phyloP scores from a whole-genome alignment of 257 asterid species.

The Agastache rugosa region DNA sequence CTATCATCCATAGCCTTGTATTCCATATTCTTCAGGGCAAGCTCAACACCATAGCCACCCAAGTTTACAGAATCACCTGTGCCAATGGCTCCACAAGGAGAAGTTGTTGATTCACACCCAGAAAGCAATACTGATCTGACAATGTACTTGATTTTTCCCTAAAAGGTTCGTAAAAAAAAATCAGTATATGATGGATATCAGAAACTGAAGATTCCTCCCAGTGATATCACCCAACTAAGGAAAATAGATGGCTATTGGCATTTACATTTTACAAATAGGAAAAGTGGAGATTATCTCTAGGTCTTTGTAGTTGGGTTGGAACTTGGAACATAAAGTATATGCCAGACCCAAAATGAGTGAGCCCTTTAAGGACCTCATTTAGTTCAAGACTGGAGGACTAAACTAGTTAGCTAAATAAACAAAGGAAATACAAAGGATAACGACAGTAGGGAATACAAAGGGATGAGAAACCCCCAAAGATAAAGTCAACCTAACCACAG shows the following conservation, averaged over 20 bases:
- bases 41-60: conserved; percentile 99
- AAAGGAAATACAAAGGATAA: conserved; percentile 5
- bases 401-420: conserved; percentile 25
- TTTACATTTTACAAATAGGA: conserved; percentile 5
- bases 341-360: conserved; percentile 3
- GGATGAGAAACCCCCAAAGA: neutral
- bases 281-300: conserved; percentile 14
- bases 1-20: conserved; percentile 99
- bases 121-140: conserved; percentile 91
- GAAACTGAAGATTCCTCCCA: conserved; percentile 22
- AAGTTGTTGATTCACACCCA: conserved; percentile 80
- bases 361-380: conserved; percentile 16
- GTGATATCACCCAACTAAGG: conserved; percentile 9
- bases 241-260: conserved; percentile 8
- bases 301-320: neutral
- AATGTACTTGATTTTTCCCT: conserved; percentile 84
- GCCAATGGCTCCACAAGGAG: conserved; percentile 85
- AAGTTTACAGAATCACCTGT: conserved; percentile 77
- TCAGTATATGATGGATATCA: conserved; percentile 22
- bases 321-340: conserved; percentile 5
- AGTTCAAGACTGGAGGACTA: conserved; percentile 24
- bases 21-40: conserved; percentile 99
- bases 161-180: conserved; percentile 18
- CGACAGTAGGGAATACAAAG: neutral
- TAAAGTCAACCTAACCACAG: neutral